Evolutionary conservation across 1,284 basidiomycete genomes (phyloP).

Genomic region (Fomitopsis schrenkii): DNA sequence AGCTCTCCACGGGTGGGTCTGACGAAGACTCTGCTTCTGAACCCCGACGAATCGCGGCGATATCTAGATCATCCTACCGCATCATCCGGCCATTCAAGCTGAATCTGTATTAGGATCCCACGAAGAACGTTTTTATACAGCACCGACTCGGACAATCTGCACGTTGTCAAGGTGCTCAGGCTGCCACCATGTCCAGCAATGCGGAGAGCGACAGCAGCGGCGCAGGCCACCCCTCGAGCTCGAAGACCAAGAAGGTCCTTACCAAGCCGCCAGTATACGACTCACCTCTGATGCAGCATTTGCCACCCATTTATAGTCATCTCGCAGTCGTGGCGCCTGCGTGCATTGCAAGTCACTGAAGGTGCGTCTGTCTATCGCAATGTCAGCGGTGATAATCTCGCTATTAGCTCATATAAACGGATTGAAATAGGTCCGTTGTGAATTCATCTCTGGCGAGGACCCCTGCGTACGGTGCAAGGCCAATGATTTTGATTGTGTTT

Average conservation of each 20-base stretch:
- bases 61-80: no score
- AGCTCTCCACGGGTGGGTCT: no score
- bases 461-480: background rate
- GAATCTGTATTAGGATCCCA: no score
- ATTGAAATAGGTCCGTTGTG: background rate
- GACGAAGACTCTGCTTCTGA: no score
- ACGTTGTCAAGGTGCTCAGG: background rate
- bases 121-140: no score
- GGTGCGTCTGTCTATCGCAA: background rate
- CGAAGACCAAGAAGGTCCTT: background rate
- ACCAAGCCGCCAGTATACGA: background rate
- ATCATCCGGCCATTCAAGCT: no score
- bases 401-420: no score
- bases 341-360: background rate
- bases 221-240: background rate
- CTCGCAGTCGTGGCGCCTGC: background rate
- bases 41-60: no score
- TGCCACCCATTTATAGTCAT: background rate
- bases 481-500: background rate
- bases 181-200: background rate
- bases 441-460: background rate
- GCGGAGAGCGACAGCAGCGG: background rate
- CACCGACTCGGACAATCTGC: background rate
- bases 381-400: no score
- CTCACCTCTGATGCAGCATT: background rate